Evolutionary conservation across 306 rosid genomes (phyloP), one percentile per base, ranked within the genome.

Genomic region (Cercis canadensis): DNA sequence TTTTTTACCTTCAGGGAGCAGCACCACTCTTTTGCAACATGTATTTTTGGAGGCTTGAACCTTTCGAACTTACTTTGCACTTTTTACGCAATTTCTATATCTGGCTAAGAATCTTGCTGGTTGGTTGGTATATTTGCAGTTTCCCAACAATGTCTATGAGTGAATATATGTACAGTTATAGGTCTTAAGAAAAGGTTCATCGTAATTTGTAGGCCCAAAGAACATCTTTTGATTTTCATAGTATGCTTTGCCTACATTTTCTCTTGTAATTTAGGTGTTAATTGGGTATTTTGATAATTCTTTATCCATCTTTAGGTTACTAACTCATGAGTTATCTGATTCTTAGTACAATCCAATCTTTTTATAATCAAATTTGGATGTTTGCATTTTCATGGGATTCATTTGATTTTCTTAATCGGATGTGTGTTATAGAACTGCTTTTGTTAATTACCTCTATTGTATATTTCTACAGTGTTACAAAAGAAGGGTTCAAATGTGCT

Each of bases 1-100:
- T 52, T 75, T n/a, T 77, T 15, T 34, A 19, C 37, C 44, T 85
- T 70, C 88, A 90, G 92, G 82, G 3, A 46, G 7, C 75, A 73
- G 62, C 34, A 37, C 19, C 52, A 15, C 3, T 70, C 80, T 31
- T 79, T 87, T 31, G 85, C 84, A 18, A 74, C 43, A 29, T 74
- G 85, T 56, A 36, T 80, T 54, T 19, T 64, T 15, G 21, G 61
- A 11, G 7, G 33, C 71, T 65, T 53, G 52, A 82, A 61, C 71
- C 54, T 72, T 58, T 70, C 75, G 60, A 62, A 81, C 55, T 72
- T 83, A 65, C 34, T 92, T 40, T 15, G 84, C 81, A 70, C 16
- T 88, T 66, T 69, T 80, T 40, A 18, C 82, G 63, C 74, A 56
- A 36, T 78, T 19, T 72, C 81, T 64, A 18, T 54, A 55, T 49